phyloP scores from a whole-genome alignment of 2,329 filamentous ascomycete genomes.

The Venturia pyrina region DNA sequence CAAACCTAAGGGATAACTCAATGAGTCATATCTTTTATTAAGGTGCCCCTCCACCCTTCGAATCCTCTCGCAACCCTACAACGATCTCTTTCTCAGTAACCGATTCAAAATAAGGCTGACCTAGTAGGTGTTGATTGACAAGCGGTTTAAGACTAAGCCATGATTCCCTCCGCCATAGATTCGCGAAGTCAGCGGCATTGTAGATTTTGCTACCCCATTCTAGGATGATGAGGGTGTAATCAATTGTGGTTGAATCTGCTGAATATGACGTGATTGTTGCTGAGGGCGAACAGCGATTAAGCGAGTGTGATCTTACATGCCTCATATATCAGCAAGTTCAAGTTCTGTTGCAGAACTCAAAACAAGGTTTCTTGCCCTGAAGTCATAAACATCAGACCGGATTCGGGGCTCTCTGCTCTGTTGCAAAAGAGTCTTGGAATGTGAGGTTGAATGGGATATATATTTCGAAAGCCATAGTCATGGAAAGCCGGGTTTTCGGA shows the following conservation, averaged over 20 bases:
- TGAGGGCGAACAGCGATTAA: neutral
- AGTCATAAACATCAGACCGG: neutral
- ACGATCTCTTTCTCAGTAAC: neutral
- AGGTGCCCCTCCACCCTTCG: no score
- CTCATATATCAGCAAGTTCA: neutral
- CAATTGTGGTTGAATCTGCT: no score
- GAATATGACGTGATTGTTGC: no score
- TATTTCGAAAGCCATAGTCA: neutral
- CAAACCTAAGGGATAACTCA: no score
- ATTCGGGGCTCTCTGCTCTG: neutral
- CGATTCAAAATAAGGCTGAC: neutral
- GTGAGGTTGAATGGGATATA: neutral
- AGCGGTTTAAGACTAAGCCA: neutral
- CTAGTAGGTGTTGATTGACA: neutral
- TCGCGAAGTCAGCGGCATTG: neutral
- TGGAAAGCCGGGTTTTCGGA: neutral
- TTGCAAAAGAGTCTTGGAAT: neutral
- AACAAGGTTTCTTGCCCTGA: neutral
- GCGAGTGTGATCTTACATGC: neutral
- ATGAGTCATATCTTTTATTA: no score
- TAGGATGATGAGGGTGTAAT: neutral
- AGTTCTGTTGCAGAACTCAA: neutral
- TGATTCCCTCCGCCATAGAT: neutral
- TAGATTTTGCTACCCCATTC: neutral
- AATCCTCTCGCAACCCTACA: neutral